Base-by-base conservation (phyloP, 768 basidiomycete species). In the Russula sp. region DNA sequence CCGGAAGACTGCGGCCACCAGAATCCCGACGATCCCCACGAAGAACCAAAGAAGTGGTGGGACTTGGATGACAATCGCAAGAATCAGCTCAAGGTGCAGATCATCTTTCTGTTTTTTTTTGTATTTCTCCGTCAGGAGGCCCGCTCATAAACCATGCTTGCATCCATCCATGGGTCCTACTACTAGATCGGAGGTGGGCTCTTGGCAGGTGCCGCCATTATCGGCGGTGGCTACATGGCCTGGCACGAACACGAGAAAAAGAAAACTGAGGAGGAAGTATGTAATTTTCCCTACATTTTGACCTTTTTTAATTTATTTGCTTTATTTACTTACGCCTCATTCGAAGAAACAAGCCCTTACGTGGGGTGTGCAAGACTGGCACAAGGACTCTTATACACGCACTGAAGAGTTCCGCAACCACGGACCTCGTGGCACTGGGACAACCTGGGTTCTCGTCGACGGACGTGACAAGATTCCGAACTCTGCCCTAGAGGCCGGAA, bases 131-230 rank as follows among this genome's bases (percentile, higher is more conserved):
- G 28, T 38, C 48, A 32, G 24, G 2, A 28, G 28, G 34, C 34
- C 46, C 61, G n/a, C n/a, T n/a, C n/a, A n/a, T n/a, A n/a, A n/a
- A n/a, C n/a, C n/a, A n/a, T n/a, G n/a, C n/a, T n/a, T n/a, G n/a
- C n/a, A n/a, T n/a, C n/a, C n/a, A n/a, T n/a, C n/a, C n/a, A n/a
- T n/a, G n/a, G n/a, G n/a, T n/a, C n/a, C n/a, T n/a, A n/a, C n/a
- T 50, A 32, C 68, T 36, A 90, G 88, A 70, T 89, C 63, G 89
- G 84, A 22, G 89, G 85, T 22, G 88, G 85, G 26, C 58, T 90
- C 32, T 74, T 80, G 40, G 84, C 78, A 1, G 88, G 85, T 0
- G 72, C 76, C n/a, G 84, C 79, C 22, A 70, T 76, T 26, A 51
- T 86, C 20, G 86, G 78, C 60, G 85, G 73, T 9, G 88, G 85